Base-by-base conservation (phyloP, 805 yeast species). In the Cyberlindnera galapagoensis region DNA sequence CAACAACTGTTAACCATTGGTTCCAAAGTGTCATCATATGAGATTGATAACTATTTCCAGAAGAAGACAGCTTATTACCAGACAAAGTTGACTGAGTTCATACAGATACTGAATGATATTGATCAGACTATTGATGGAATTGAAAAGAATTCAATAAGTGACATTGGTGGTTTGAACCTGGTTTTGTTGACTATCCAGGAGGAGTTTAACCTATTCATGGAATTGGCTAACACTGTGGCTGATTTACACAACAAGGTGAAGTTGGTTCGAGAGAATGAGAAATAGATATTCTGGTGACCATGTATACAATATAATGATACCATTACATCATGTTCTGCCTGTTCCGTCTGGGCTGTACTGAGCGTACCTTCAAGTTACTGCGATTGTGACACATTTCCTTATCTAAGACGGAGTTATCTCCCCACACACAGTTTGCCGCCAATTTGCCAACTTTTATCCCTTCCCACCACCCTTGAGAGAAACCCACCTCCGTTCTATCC, bases 171-270 rank as follows among this genome's bases (percentile, higher is more conserved):
- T 0, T 45, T 70, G 56, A 76, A 50, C 37, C 63, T 69, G 42
- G 67, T 80, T 18, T 71, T 79, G 11, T 67, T 69, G 30, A 76
- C 84, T 0, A 67, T 82, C 17, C 72, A 73, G 35, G 77, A 75
- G 44, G 90, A 81, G 54, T 81, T 78, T 51, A 63, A 64, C 26
- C 59, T 81, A 33, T 82, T 80, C 55, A 77, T 80, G 76, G 88
- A 80, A 52, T 63, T 79, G 26, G 80, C 88, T 30, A 83, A 80
- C 52, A 69, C 74, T 24, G 68, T 80, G 51, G 88, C 90, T 3
- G 83, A 76, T 43, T 54, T 80, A 24, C 90, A 81, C 55, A 76
- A 71, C 43, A 62, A 60, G 31, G 68, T 69, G 5, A 67, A 60
- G 41, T 40, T 33, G 6, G 21, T 50, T 2, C 43, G 43, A 22